Evolutionary conservation across 352 stramenopile genomes (phyloP).

Genomic region (Pythium diclinum): DNA sequence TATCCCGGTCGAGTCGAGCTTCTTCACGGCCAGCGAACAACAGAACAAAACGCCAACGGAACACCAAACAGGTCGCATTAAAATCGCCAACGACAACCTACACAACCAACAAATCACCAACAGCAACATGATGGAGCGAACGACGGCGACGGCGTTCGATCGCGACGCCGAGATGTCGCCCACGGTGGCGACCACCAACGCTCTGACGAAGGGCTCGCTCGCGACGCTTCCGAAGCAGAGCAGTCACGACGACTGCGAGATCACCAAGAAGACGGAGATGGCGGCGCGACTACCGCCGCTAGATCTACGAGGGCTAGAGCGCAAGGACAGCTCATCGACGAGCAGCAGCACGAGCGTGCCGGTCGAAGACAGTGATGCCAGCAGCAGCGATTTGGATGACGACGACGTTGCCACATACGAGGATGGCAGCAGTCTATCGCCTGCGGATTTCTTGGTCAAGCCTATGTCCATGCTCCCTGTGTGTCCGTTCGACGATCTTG

Average conservation of each 20-base stretch:
- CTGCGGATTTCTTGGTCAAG: conserved; percentile 51
- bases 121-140: conserved; percentile 19
- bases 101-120: background rate
- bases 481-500: conserved; percentile 72
- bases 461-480: conserved; percentile 72
- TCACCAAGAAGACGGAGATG: conserved; percentile 1
- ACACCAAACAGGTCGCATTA: background rate
- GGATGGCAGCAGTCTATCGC: conserved; percentile 21
- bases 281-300: conserved; percentile 17
- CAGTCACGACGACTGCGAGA: background rate
- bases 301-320: conserved; percentile 20
- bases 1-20: background rate
- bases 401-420: conserved; percentile 33
- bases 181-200: background rate
- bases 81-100: conserved; percentile 2
- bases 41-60: conserved; percentile 3
- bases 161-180: conserved; percentile 4
- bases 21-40: background rate
- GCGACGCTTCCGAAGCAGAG: conserved; percentile 20
- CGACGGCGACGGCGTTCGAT: conserved; percentile 18
- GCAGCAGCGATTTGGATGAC: conserved; percentile 32
- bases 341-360: conserved; percentile 26
- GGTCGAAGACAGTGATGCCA: conserved; percentile 32
- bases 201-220: background rate
- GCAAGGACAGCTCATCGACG: conserved; percentile 26